phyloP scores from a whole-genome alignment of 805 yeast genomes.

The Sugiyamaella floridensis region DNA sequence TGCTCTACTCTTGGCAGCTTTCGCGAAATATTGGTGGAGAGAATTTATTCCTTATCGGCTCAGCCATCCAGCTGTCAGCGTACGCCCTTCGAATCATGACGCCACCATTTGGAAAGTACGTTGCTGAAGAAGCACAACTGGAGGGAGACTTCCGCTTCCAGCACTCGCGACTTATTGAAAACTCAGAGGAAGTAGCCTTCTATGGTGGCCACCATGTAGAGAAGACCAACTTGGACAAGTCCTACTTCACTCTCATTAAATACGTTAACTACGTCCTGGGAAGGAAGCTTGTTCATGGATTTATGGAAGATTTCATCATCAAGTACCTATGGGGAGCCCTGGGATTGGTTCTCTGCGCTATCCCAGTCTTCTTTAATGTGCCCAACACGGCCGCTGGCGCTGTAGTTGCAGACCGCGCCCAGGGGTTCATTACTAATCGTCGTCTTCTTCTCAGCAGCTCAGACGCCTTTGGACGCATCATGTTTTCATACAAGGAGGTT shows the following conservation, averaged over 20 bases:
- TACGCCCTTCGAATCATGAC: constrained; percentile 65
- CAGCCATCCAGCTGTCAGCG: constrained; percentile 76
- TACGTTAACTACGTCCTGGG: constrained; percentile 71
- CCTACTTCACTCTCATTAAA: constrained; percentile 73
- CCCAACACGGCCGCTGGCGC: constrained; percentile 32
- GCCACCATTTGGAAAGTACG: constrained; percentile 82
- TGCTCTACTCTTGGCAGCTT: constrained; percentile 73
- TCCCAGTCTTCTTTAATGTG: constrained; percentile 71
- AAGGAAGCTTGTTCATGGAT: constrained; percentile 68
- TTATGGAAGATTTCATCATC: constrained; percentile 80
- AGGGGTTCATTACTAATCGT: constrained; percentile 85
- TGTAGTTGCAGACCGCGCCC: constrained; percentile 39
- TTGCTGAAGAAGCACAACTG: constrained; percentile 65
- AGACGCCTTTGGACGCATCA: constrained; percentile 79
- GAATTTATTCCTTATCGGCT: constrained; percentile 65
- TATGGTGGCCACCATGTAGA: constrained; percentile 77
- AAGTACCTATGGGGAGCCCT: constrained; percentile 96
- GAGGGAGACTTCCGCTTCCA: constrained; percentile 80
- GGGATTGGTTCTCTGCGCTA: constrained; percentile 78
- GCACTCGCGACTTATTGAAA: constrained; percentile 73
- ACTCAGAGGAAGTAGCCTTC: constrained; percentile 82
- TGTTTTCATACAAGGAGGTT: constrained; percentile 75
- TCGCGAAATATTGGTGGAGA: constrained; percentile 51
- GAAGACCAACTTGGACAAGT: constrained; percentile 64
- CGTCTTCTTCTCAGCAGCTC: constrained; percentile 77